These are phyloP conservation scores for Colletotrichum kahawae DNA, from an alignment of 2,329 filamentous ascomycete species.

Conservation along the genomic window DNA sequence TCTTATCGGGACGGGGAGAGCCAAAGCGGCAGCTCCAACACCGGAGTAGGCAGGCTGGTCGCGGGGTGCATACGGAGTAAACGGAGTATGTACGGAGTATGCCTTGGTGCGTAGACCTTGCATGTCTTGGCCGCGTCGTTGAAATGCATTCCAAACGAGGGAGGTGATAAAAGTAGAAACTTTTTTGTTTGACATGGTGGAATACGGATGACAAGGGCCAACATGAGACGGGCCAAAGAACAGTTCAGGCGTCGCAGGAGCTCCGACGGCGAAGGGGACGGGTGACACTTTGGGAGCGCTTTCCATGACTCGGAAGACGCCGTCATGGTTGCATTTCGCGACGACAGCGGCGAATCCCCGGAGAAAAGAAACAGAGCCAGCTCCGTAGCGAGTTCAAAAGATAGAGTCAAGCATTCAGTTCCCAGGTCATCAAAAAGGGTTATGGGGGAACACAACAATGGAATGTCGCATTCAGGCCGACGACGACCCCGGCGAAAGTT, in stretches of 20 bases:
- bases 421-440: neutral
- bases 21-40: conserved; percentile 2
- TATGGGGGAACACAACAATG: neutral
- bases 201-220: neutral
- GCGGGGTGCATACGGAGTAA: neutral
- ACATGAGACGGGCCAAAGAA: neutral
- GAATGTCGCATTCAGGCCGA: neutral
- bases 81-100: neutral
- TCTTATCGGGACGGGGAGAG: conserved; percentile 7
- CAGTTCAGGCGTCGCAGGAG: neutral
- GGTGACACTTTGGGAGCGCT: neutral
- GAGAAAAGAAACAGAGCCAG: neutral
- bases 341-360: neutral
- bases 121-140: neutral
- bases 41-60: neutral
- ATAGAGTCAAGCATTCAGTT: neutral
- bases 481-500: neutral
- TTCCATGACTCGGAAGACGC: neutral
- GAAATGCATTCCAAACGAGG: neutral
- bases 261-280: neutral
- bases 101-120: neutral
- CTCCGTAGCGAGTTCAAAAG: neutral
- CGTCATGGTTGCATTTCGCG: neutral
- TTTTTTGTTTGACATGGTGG: neutral
- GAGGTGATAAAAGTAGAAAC: neutral